Evolutionary conservation across 2,329 filamentous ascomycete species (phyloP).

Genomic region (Phyllosticta citriasiana): DNA sequence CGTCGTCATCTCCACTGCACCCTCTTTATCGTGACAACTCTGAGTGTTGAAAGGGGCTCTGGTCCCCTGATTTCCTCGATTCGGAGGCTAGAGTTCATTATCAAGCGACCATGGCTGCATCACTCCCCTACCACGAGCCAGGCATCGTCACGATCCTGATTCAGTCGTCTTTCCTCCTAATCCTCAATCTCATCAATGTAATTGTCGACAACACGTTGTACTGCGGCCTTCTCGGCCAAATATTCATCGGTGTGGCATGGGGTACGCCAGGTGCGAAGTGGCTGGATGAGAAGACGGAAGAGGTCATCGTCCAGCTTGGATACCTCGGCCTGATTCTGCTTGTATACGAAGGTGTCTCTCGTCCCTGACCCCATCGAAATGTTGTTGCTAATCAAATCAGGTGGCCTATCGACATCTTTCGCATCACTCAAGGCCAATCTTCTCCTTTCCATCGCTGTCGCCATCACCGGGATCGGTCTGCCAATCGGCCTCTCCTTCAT

Average conservation of each 20-base stretch:
- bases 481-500: conserved; percentile 59
- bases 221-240: conserved; percentile 62
- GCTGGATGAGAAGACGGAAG: conserved; percentile 44
- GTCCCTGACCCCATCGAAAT: neutral
- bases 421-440: conserved; percentile 50
- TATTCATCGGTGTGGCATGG: conserved; percentile 61
- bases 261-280: conserved; percentile 55
- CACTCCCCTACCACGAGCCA: conserved; percentile 53
- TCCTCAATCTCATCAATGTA: conserved; percentile 50
- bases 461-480: conserved; percentile 52
- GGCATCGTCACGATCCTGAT: conserved; percentile 49
- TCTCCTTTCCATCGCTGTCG: conserved; percentile 50
- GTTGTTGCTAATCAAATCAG: conserved; percentile 21
- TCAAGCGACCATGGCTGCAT: conserved; percentile 12
- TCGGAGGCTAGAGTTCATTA: no score
- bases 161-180: conserved; percentile 51
- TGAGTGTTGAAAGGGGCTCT: no score
- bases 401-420: conserved; percentile 49
- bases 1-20: no score
- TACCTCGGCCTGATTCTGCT: conserved; percentile 64
- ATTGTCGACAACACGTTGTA: conserved; percentile 51
- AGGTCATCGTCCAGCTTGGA: conserved; percentile 53
- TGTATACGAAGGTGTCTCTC: conserved; percentile 53
- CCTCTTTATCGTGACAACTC: no score
- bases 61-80: no score